Evolutionary conservation across 2,329 filamentous ascomycete genomes (phyloP).

Genomic region (Aspergillus tubingensis): DNA sequence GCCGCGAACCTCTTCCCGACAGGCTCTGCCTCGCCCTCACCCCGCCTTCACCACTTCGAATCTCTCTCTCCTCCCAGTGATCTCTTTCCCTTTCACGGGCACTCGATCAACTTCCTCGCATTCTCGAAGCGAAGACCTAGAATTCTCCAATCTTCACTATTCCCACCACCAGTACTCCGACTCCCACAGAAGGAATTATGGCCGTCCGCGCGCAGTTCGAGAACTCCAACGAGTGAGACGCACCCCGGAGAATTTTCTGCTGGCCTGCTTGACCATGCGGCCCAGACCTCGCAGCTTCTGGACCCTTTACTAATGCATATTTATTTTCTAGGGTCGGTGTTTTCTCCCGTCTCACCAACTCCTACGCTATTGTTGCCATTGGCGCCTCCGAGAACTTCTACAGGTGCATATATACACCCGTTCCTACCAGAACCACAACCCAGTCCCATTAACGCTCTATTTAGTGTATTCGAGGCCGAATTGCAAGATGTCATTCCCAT

Average conservation of each 20-base stretch:
- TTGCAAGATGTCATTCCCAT: conserved; percentile 97
- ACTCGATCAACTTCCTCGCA: neutral
- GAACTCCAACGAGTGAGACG: conserved; percentile 51
- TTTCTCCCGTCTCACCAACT: conserved; percentile 95
- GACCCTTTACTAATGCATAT: conserved; percentile 1
- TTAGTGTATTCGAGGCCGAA: conserved; percentile 92
- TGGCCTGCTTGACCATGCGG: neutral
- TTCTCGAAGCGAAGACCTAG: neutral
- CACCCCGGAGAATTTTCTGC: neutral
- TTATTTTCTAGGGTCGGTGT: conserved; percentile 75
- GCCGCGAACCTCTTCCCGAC: neutral
- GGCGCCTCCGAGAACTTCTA: conserved; percentile 99
- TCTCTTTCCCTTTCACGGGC: neutral
- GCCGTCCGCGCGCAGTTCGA: conserved; percentile 53
- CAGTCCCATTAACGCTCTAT: neutral
- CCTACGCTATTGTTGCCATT: conserved; percentile 89
- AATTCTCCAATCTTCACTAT: neutral
- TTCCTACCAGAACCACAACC: neutral
- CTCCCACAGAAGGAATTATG: conserved; percentile 33
- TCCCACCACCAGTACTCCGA: neutral
- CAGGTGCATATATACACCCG: conserved; percentile 55
- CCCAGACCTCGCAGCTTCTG: neutral
- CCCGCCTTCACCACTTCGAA: conserved; percentile 1
- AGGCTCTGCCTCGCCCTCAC: conserved; percentile 3
- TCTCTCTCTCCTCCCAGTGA: neutral